These are phyloP conservation scores for Phytophthora fragariae DNA, from an alignment of 352 stramenopile genomes.

Conservation along the genomic window DNA sequence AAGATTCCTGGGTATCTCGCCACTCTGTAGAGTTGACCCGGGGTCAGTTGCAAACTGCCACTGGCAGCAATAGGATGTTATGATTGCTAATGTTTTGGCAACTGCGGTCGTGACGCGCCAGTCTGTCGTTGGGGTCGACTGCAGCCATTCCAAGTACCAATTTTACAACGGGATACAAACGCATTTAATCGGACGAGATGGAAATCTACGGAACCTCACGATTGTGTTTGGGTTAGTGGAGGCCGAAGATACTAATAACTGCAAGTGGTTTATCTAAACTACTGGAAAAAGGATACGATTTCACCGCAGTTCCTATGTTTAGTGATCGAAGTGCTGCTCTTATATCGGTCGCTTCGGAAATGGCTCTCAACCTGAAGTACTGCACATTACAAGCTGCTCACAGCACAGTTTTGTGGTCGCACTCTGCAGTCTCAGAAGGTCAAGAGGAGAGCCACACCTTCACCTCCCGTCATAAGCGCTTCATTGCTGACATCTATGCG, in stretches of 20 bases:
- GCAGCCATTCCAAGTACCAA: background rate
- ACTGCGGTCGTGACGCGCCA: background rate
- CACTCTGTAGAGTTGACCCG: background rate
- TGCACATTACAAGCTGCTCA: constrained; percentile 54
- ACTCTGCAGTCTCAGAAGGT: constrained; percentile 80
- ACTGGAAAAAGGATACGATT: background rate
- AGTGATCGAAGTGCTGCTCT: background rate
- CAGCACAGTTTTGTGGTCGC: constrained; percentile 74
- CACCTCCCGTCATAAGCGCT: constrained; percentile 2
- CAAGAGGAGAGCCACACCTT: constrained; percentile 41
- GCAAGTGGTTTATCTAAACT: background rate
- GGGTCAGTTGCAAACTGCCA: too few species aligned
- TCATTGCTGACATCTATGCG: constrained; percentile 11
- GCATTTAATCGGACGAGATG: background rate
- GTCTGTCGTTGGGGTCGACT: background rate
- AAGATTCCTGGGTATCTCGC: background rate
- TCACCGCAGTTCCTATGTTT: background rate
- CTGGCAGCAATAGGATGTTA: too few species aligned
- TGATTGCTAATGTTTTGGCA: background rate
- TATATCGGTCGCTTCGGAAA: background rate
- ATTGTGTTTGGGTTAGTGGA: background rate
- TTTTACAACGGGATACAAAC: background rate
- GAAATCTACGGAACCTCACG: background rate
- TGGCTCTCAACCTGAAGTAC: background rate
- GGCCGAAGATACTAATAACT: background rate